These are phyloP conservation scores for Cryphonectria naterciae DNA, from an alignment of 2,329 filamentous ascomycete genomes.

Conservation along the genomic window DNA sequence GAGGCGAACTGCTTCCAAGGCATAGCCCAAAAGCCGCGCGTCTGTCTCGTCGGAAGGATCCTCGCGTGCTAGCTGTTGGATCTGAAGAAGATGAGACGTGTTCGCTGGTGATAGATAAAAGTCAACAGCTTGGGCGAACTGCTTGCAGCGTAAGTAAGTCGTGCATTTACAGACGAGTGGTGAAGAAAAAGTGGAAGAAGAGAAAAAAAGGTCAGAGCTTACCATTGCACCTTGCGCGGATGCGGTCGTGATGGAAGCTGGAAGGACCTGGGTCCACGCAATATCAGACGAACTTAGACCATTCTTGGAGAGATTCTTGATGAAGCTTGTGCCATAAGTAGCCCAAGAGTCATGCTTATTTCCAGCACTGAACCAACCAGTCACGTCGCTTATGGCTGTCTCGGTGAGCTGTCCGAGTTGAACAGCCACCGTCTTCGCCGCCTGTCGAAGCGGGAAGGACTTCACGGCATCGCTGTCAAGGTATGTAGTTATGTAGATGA, in stretches of 20 bases:
- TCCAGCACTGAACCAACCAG: constrained; percentile 49
- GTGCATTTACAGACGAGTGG: background rate
- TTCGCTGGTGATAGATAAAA: constrained; percentile 68
- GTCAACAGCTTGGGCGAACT: constrained; percentile 75
- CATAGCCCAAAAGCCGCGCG: constrained; percentile 68
- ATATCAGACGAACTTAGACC: constrained; percentile 68
- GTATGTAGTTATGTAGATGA: constrained; percentile 69
- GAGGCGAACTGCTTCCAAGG: constrained; percentile 72
- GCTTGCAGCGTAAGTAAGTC: constrained; percentile 8
- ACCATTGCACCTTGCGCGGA: constrained; percentile 72
- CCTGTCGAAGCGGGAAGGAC: constrained; percentile 66
- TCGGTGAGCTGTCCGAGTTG: constrained; percentile 67
- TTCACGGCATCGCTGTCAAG: constrained; percentile 68
- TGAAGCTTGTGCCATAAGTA: constrained; percentile 67
- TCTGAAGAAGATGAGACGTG: constrained; percentile 58
- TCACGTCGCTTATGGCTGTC: constrained; percentile 65
- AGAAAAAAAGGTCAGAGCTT: constrained; percentile 31
- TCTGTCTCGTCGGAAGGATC: constrained; percentile 62
- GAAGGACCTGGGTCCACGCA: constrained; percentile 71
- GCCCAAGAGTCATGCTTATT: constrained; percentile 59
- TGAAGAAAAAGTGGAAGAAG: too few relatives aligned
- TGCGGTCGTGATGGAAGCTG: constrained; percentile 67
- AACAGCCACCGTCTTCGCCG: constrained; percentile 58
- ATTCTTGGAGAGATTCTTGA: constrained; percentile 66
- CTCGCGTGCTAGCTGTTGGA: constrained; percentile 62